Conservation (phyloP, 257 asterid species). For the Leonotis leonurus region DNA sequence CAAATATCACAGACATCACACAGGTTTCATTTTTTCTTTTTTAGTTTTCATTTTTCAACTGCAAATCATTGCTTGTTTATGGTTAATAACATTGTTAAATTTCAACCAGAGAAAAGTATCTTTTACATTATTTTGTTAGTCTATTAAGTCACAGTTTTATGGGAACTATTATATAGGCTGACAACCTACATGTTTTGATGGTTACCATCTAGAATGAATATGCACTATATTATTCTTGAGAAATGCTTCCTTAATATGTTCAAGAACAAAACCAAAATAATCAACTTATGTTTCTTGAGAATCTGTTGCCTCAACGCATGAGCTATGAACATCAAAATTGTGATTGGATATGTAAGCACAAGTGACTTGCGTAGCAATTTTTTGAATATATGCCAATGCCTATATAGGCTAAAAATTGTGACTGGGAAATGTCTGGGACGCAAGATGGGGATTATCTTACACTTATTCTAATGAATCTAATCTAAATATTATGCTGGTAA, state of each 20-base stretch:
- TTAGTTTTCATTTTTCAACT: background rate
- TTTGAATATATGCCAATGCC: background rate
- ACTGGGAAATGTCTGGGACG: background rate
- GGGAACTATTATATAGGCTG: background rate
- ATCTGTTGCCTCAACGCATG: background rate
- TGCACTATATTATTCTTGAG: background rate
- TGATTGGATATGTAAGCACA: background rate
- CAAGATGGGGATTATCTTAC: background rate
- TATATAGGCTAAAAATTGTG: background rate
- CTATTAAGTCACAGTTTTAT: background rate
- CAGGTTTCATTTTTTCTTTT: slow-evolving; percentile 33
- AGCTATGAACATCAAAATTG: background rate
- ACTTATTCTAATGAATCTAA: background rate
- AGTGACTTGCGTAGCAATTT: background rate
- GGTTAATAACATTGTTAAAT: too few species aligned
- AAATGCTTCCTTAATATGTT: background rate
- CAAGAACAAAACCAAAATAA: background rate
- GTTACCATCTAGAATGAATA: background rate
- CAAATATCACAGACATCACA: slow-evolving; percentile 82
- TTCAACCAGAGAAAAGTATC: background rate
- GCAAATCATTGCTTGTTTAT: background rate
- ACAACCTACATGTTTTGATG: background rate
- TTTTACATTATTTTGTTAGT: background rate
- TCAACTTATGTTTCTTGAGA: background rate
- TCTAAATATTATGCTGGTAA: background rate